Conservation (phyloP, 1,284 basidiomycete species). For the Pisolithus thermaeus region DNA sequence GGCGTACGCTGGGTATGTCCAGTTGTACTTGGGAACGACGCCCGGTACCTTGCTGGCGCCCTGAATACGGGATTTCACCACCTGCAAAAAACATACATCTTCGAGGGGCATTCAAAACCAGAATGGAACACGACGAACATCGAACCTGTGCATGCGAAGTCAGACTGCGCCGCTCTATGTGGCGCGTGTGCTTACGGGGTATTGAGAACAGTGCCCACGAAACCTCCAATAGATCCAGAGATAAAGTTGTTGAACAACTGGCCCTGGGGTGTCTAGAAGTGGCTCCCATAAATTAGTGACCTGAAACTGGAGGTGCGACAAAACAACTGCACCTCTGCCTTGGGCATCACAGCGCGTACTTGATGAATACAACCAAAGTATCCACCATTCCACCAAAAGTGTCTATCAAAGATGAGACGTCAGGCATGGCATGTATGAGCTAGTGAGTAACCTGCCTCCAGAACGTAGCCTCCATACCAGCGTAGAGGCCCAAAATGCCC, state of each 20-base stretch:
- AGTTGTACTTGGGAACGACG: conserved; percentile 81
- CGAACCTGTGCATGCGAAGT: conserved; percentile 38
- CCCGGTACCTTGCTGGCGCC: conserved; percentile 64
- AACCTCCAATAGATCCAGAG: conserved; percentile 87
- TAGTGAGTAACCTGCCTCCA: conserved; percentile 59
- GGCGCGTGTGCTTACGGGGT: conserved; percentile 53
- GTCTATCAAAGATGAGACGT: conserved; percentile 36
- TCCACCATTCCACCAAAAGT: conserved; percentile 89
- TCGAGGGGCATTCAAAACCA: not conserved
- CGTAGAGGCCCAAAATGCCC: conserved; percentile 82
- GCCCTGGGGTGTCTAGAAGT: conserved; percentile 53
- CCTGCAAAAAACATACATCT: conserved; percentile 29
- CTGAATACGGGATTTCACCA: conserved; percentile 96
- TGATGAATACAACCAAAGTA: conserved; percentile 92
- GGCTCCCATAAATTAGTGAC: not conserved
- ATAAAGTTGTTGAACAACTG: conserved; percentile 90
- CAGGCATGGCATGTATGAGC: not conserved
- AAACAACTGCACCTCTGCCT: conserved; percentile 58
- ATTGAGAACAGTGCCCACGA: conserved; percentile 79
- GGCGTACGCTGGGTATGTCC: conserved; percentile 77
- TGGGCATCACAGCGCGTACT: conserved; percentile 75
- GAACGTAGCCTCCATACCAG: conserved; percentile 93
- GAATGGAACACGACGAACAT: conserved; percentile 35
- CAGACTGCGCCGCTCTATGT: not conserved
- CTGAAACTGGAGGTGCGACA: not conserved